Conservation (phyloP, 495 filamentous ascomycete genomes). For the Podospora anserina region DNA sequence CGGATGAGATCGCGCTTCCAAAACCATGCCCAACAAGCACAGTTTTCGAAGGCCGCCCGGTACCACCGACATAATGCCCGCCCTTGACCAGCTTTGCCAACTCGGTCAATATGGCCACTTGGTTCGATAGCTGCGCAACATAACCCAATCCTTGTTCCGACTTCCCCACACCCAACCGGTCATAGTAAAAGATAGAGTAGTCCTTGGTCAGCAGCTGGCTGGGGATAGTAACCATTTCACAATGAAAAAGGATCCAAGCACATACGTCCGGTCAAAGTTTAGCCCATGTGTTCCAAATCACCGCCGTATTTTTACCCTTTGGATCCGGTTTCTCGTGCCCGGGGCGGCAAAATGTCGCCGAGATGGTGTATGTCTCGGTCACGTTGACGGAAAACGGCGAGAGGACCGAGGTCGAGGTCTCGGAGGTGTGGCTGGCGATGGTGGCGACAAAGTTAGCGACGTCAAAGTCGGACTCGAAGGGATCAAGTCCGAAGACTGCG, state of each 20-base stretch:
- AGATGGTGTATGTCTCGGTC: slow-evolving; percentile 24
- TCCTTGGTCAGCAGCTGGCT: slow-evolving; percentile 24
- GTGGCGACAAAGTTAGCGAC: slow-evolving; percentile 23
- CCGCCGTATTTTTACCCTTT: slow-evolving; percentile 17
- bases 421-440: slow-evolving; percentile 14
- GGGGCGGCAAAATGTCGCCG: slow-evolving; percentile 29
- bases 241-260: not conserved
- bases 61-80: slow-evolving; percentile 27
- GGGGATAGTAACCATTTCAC: not conserved
- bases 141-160: slow-evolving; percentile 41
- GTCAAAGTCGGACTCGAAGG: slow-evolving; percentile 26
- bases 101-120: slow-evolving; percentile 26
- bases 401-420: slow-evolving; percentile 2
- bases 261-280: slow-evolving; percentile 23
- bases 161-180: slow-evolving; percentile 56
- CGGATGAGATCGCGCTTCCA: not conserved
- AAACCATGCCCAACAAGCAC: not conserved
- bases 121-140: slow-evolving; percentile 28
- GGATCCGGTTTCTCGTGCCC: slow-evolving; percentile 1
- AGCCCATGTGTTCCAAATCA: slow-evolving; percentile 29
- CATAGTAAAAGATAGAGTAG: slow-evolving; percentile 54
- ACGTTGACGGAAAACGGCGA: not conserved
- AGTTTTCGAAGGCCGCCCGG: not conserved
- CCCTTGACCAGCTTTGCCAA: slow-evolving; percentile 25
- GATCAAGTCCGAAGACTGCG: slow-evolving; percentile 14